phyloP scores from a whole-genome alignment of 148 eudicot genomes.

The Pouteria glomerata region DNA sequence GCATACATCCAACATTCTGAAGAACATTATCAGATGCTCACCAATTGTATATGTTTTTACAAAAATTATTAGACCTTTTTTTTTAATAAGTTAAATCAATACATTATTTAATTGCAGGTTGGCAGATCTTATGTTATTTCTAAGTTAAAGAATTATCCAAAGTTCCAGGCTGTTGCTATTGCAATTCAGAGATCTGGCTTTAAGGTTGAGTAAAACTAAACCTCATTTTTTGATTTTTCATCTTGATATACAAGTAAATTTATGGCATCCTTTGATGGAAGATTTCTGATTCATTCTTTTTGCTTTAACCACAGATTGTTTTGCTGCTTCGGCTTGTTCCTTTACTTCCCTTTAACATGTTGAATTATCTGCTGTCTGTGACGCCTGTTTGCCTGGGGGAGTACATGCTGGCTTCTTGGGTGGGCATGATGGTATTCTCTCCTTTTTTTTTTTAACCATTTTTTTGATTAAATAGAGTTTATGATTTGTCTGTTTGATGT shows the following conservation, averaged over 20 bases:
- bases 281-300: constrained; percentile 7
- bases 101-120: constrained; percentile 44
- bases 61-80: neutral
- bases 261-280: neutral
- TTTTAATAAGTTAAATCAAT: too few relatives aligned
- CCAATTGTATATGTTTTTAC: neutral
- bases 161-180: constrained; percentile 14
- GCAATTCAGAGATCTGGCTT: constrained; percentile 22
- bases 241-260: neutral
- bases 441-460: neutral
- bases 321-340: constrained; percentile 90
- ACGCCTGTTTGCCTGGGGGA: constrained; percentile 71
- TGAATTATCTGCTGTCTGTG: constrained; percentile 86
- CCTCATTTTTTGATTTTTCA: neutral
- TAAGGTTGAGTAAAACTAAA: neutral
- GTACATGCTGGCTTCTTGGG: constrained; percentile 82
- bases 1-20: too few relatives aligned
- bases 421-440: constrained; percentile 86
- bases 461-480: neutral
- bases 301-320: constrained; percentile 51
- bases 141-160: constrained; percentile 17
- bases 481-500: neutral
- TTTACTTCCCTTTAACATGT: constrained; percentile 75
- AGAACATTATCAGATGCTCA: neutral
- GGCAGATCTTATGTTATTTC: constrained; percentile 21